Conservation (phyloP, 306 rosid genomes). For the Medicago arabica region DNA sequence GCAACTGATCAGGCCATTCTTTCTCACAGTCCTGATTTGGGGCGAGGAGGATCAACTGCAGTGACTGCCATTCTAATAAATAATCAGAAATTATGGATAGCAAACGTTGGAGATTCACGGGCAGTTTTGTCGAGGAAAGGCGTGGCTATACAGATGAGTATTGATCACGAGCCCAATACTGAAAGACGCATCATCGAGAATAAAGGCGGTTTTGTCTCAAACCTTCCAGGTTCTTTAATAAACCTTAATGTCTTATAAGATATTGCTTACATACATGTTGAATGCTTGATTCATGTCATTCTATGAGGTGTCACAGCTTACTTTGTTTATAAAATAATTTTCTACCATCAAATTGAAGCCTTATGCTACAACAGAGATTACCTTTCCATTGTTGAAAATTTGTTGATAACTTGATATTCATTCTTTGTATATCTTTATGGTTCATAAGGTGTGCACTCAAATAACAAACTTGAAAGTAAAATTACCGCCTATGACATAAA, state of each 20-base stretch:
- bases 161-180: constrained; percentile 87
- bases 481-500: no score
- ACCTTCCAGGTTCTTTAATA: constrained; percentile 80
- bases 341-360: background rate
- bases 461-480: background rate
- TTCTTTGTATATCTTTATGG: background rate
- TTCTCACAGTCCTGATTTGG: constrained; percentile 71
- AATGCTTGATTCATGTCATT: no score
- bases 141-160: constrained; percentile 64
- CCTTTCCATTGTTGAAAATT: background rate
- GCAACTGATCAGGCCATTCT: constrained; percentile 75
- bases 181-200: constrained; percentile 79
- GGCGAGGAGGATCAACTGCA: constrained; percentile 83
- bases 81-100: constrained; percentile 67
- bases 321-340: background rate
- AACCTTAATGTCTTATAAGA: constrained; percentile 22
- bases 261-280: no score
- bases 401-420: background rate
- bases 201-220: constrained; percentile 93
- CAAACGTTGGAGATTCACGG: constrained; percentile 84
- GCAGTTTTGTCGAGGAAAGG: constrained; percentile 76
- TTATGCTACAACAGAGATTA: background rate
- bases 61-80: constrained; percentile 73
- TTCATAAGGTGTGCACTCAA: background rate
- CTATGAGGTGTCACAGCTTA: background rate